These are phyloP conservation scores for Cercospora sojina DNA, from an alignment of 2,329 filamentous ascomycete genomes.

Conservation along the genomic window DNA sequence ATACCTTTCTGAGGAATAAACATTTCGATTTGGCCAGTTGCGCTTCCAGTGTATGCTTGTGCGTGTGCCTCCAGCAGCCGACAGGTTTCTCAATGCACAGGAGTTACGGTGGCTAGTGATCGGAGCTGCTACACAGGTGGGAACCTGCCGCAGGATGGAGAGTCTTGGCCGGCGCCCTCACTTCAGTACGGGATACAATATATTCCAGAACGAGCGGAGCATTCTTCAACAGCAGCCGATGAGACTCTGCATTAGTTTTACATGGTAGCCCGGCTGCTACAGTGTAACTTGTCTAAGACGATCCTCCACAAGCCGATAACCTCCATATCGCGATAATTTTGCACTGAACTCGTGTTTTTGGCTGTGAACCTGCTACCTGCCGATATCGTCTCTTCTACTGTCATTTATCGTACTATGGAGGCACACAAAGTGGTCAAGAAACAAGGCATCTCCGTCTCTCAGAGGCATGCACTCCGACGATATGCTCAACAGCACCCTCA, in stretches of 20 bases:
- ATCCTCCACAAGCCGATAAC: no score
- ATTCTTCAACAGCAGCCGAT: background rate
- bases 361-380: no score
- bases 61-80: background rate
- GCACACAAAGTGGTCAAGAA: no score
- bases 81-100: background rate
- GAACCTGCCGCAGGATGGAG: background rate
- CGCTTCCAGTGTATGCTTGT: background rate
- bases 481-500: no score
- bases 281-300: no score
- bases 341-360: no score
- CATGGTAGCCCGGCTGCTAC: background rate
- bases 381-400: no score
- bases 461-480: no score
- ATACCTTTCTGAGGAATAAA: background rate
- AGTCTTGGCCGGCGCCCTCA: background rate
- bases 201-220: background rate
- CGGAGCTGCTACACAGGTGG: background rate
- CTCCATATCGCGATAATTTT: no score
- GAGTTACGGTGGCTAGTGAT: background rate
- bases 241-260: background rate
- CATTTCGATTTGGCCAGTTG: background rate
- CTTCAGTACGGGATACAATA: background rate
- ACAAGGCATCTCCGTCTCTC: no score
- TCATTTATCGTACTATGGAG: no score